Evolutionary conservation across 1,284 basidiomycete species (phyloP).

Genomic region (Boletus mariae): DNA sequence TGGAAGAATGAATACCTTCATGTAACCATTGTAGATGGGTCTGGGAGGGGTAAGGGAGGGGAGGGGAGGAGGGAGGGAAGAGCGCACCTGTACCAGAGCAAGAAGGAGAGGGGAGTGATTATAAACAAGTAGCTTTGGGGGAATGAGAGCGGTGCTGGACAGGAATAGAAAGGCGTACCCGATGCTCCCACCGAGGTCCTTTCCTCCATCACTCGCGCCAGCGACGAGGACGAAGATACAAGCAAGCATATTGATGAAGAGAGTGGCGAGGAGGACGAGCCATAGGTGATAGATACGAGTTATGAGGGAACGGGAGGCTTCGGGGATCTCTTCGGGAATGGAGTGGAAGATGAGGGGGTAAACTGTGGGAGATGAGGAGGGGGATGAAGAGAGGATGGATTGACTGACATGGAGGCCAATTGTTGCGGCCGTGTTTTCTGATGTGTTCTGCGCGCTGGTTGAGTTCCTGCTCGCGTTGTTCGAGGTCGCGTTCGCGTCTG

Average conservation of each 20-base stretch:
- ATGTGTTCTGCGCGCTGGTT: constrained; percentile 67
- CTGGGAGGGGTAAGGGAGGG: constrained; percentile 37
- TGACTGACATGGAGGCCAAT: constrained; percentile 81
- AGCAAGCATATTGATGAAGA: constrained; percentile 88
- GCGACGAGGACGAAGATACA: constrained; percentile 84
- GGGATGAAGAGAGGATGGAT: not conserved
- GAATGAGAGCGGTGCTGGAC: constrained; percentile 25
- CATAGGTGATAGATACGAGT: constrained; percentile 85
- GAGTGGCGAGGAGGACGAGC: constrained; percentile 75
- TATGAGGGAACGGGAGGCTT: constrained; percentile 75
- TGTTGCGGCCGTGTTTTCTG: constrained; percentile 78
- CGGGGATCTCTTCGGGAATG: constrained; percentile 85
- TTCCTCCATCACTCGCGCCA: constrained; percentile 73
- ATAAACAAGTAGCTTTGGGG: constrained; percentile 73
- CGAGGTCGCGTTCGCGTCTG: constrained; percentile 76
- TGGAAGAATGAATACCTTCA: constrained; percentile 64
- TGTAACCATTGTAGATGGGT: constrained; percentile 95
- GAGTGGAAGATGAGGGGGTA: constrained; percentile 94
- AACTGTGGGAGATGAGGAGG: constrained; percentile 49
- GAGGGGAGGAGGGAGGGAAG: constrained; percentile 1
- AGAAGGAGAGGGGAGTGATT: constrained; percentile 79
- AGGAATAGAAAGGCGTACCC: constrained; percentile 49
- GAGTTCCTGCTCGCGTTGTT: constrained; percentile 71
- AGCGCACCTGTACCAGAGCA: constrained; percentile 84
- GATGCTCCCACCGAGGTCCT: constrained; percentile 78